Base-by-base conservation (phyloP, 164 flowering plant species). In the Vitis cinerea region DNA sequence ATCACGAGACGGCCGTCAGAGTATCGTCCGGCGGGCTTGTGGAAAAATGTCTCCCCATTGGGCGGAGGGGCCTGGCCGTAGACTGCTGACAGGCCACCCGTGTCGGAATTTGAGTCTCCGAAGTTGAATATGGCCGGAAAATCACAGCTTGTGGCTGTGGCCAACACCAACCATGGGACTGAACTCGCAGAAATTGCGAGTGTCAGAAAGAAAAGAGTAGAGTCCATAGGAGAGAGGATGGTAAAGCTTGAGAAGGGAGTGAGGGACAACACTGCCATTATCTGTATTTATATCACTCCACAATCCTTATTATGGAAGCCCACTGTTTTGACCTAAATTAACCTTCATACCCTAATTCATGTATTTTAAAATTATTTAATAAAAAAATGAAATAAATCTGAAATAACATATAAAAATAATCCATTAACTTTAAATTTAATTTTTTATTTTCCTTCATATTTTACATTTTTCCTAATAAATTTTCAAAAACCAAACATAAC, bases 81-180 rank as follows among this genome's bases (percentile, higher is more conserved):
- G 0, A 78, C 83, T 0, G 90, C 88, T 1, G 90, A 80, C 15
- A 81, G 17, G 13, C 88, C 88, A 2, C 90, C 90, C 7, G 90
- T 87, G 73, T 86, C 90, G 7, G 86, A 82, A 48, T 82, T 80
- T 0, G 90, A 86, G 76, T 86, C 90, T 0, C 90, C 90, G 64
- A 86, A 86, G 81, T 82, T 83, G 67, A 81, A 84, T 2, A 86
- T 73, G 0, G 87, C 85, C 10, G 87, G 81, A 29, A 82, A 86
- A 0, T 80, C n/a, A 51, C 89, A 85, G 44, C 44, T 37, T 1
- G 69, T 59, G 16, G 31, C 2, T 15, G 60, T 23, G 16, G 66
- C 74, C 1, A 53, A 29, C 51, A 9, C 60, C 52, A 37, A 49
- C 16, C 14, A n/a, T 0, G 56, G 61, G 1, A 9, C 8, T n/a